phyloP scores from a whole-genome alignment of 192 early-diverging fungal species.

The Umbelopsis ramanniana region DNA sequence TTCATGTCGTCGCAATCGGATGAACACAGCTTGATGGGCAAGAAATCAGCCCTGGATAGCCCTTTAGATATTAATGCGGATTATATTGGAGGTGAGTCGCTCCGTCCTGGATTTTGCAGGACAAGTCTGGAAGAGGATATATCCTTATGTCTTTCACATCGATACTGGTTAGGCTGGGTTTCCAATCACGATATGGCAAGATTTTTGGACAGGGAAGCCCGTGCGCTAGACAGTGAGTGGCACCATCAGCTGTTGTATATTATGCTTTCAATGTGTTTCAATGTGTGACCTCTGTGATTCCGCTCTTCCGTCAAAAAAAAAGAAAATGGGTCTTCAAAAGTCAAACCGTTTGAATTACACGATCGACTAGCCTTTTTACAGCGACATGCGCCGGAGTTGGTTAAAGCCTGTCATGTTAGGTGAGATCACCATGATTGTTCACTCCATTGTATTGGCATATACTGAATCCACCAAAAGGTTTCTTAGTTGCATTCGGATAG shows the following conservation, averaged over 20 bases:
- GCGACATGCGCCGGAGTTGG: constrained; percentile 39
- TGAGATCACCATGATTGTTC: constrained; percentile 23
- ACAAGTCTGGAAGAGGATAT: too few relatives aligned
- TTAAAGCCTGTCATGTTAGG: constrained; percentile 46
- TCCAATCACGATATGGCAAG: constrained; percentile 24
- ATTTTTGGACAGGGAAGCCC: constrained; percentile 28
- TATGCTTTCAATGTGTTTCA: too few relatives aligned
- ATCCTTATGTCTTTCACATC: too few relatives aligned
- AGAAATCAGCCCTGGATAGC: constrained; percentile 10
- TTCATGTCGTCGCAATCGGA: constrained; percentile 18
- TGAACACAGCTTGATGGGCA: constrained; percentile 11
- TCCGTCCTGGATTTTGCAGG: too few relatives aligned
- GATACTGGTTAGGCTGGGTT: constrained; percentile 10
- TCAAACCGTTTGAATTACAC: constrained; percentile 35
- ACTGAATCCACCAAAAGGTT: constrained; percentile 16
- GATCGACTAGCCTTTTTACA: constrained; percentile 40
- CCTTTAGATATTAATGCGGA: constrained; percentile 9
- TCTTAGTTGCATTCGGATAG: constrained; percentile 42
- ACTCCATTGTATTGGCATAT: not conserved
- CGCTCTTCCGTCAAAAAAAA: too few relatives aligned
- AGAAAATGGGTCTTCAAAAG: constrained; percentile 27
- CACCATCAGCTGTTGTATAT: not conserved
- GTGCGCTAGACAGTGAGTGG: constrained; percentile 6
- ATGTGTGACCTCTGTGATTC: too few relatives aligned
- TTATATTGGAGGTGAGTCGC: constrained; percentile 20